These are phyloP conservation scores for Lipomyces yamadae DNA, from an alignment of 805 yeast genomes.

Conservation along the genomic window DNA sequence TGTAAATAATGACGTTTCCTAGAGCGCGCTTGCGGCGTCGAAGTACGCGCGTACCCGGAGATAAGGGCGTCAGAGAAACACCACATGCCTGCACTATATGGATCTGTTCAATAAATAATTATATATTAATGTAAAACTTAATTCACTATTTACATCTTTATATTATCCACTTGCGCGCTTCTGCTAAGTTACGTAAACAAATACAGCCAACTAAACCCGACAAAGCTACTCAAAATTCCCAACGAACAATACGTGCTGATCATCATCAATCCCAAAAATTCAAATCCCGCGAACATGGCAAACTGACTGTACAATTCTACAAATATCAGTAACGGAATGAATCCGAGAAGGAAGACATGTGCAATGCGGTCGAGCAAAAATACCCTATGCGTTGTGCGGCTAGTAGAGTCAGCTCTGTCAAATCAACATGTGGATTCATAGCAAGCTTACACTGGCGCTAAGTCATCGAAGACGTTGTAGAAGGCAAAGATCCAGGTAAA, in stretches of 20 bases:
- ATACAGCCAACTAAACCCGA: conserved; percentile 85
- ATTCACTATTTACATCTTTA: too few species aligned
- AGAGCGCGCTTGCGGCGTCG: too few species aligned
- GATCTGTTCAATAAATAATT: too few species aligned
- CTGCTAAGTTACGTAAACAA: conserved; percentile 46
- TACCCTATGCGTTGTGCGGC: conserved; percentile 40
- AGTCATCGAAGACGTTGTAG: conserved; percentile 68
- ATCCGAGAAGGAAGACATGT: conserved; percentile 66
- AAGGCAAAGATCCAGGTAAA: conserved; percentile 84
- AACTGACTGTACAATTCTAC: conserved; percentile 61
- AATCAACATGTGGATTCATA: not conserved
- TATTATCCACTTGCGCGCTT: not conserved
- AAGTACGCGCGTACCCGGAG: too few species aligned
- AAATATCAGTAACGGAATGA: conserved; percentile 64
- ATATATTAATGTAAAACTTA: too few species aligned
- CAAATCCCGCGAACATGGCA: conserved; percentile 56
- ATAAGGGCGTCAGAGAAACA: too few species aligned
- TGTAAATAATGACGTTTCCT: too few species aligned
- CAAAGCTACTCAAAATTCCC: conserved; percentile 87
- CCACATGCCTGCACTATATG: too few species aligned
- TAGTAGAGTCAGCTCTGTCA: not conserved
- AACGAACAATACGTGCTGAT: conserved; percentile 84
- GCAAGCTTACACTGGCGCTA: conserved; percentile 40
- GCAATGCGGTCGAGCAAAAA: conserved; percentile 76
- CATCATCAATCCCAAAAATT: conserved; percentile 78